These are phyloP conservation scores for Parsonsia alboflavescens DNA, from an alignment of 257 asterid genomes.

Conservation along the genomic window DNA sequence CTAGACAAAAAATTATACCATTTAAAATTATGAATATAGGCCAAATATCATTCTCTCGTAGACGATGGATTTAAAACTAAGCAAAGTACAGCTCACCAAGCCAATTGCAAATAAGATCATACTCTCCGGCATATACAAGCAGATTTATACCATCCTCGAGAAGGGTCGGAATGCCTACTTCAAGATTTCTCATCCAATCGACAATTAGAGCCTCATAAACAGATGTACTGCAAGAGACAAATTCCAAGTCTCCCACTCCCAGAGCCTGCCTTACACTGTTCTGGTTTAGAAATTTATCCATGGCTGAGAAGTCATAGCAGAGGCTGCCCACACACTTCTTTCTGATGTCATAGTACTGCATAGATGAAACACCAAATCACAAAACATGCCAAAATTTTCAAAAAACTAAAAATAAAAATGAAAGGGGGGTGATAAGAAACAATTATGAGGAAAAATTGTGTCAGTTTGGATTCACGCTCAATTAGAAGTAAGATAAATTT, in stretches of 20 bases:
- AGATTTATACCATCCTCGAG: slow-evolving; percentile 33
- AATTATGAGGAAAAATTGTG: neutral
- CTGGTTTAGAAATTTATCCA: slow-evolving; percentile 30
- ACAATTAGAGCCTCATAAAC: slow-evolving; percentile 30
- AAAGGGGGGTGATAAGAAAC: neutral
- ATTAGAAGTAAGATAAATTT: neutral
- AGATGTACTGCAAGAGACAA: slow-evolving; percentile 32
- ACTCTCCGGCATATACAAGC: slow-evolving; percentile 39
- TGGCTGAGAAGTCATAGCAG: slow-evolving; percentile 38
- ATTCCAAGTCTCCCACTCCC: slow-evolving; percentile 33
- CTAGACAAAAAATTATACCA: slow-evolving; percentile 25
- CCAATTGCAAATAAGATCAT: slow-evolving; percentile 42
- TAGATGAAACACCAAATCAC: slow-evolving; percentile 1
- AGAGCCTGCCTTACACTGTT: slow-evolving; percentile 30
- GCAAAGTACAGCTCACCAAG: slow-evolving; percentile 23
- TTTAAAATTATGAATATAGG: neutral
- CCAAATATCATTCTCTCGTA: neutral
- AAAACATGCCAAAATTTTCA: neutral
- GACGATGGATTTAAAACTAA: neutral
- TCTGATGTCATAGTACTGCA: slow-evolving; percentile 39
- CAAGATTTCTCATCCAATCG: slow-evolving; percentile 39
- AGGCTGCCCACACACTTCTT: slow-evolving; percentile 30
- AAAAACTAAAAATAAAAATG: too few relatives aligned
- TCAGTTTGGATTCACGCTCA: neutral
- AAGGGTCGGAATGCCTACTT: slow-evolving; percentile 32